Percentiles rank a stretch among this genome's conserved stretches.
Conservation (phyloP, 176 grass and related monocot genomes). For the Oryza australiensis region DNA sequence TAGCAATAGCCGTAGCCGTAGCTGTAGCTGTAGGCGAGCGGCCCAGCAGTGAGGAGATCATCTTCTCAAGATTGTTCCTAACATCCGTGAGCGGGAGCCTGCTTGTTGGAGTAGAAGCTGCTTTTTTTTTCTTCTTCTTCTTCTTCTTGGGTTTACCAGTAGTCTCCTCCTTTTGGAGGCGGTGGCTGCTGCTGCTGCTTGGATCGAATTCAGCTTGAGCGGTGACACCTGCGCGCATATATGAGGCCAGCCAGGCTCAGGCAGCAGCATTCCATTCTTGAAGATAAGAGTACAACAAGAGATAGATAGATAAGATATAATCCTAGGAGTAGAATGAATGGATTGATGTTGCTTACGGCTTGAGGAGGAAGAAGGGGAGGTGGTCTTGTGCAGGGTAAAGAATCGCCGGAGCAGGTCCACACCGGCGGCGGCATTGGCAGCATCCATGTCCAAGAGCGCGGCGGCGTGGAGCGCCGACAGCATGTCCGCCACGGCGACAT, state of each 20-base stretch:
- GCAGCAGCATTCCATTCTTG: too few relatives aligned
- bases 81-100: constrained; percentile 57
- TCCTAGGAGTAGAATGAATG: too few relatives aligned
- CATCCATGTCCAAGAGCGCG: neutral
- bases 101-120: neutral
- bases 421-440: neutral
- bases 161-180: neutral
- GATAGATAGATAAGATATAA: too few relatives aligned
- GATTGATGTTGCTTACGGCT: neutral
- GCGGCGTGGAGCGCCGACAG: constrained; percentile 27
- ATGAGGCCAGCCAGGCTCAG: too few relatives aligned
- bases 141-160: constrained; percentile 1
- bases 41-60: constrained; percentile 58
- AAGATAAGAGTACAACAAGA: too few relatives aligned
- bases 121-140: constrained; percentile 13
- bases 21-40: neutral
- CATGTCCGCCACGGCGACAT: constrained; percentile 22
- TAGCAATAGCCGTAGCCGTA: constrained; percentile 3
- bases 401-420: constrained; percentile 20
- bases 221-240: neutral
- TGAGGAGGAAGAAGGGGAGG: neutral
- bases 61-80: constrained; percentile 71
- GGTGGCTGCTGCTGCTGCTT: neutral
- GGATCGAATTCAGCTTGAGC: neutral
- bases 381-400: constrained; percentile 4